Percentiles rank a stretch among this genome's conserved stretches.
Evolutionary conservation across 805 yeast genomes (phyloP).

Genomic region (Hanseniaspora thailandica): DNA sequence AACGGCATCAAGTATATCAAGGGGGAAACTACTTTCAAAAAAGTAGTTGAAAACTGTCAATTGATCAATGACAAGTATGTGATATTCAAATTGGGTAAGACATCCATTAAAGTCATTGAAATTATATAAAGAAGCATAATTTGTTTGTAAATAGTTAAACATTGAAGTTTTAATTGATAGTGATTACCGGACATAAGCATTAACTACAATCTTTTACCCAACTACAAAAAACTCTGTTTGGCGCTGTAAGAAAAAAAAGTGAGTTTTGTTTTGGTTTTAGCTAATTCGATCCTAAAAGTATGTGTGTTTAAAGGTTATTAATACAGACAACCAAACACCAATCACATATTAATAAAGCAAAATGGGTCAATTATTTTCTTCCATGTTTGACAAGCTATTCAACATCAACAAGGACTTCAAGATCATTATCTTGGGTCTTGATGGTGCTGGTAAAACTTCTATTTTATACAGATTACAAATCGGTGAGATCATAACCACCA

Average conservation of each 20-base stretch:
- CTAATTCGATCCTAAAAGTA: no score
- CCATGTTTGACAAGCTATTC: conserved; percentile 78
- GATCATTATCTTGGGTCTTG: conserved; percentile 79
- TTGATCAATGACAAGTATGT: neutral
- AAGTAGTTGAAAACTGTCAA: neutral
- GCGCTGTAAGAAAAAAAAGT: neutral
- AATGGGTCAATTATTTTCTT: conserved; percentile 86
- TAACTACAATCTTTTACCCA: neutral
- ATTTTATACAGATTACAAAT: conserved; percentile 79
- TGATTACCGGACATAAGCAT: neutral
- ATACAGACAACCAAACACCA: neutral
- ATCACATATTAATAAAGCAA: neutral
- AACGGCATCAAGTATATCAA: neutral
- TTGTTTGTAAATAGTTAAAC: conserved; percentile 2
- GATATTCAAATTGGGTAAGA: neutral
- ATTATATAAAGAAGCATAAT: neutral
- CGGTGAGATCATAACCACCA: conserved; percentile 71
- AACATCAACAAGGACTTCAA: conserved; percentile 81
- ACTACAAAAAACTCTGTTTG: no score
- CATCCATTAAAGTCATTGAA: neutral
- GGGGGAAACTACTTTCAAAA: neutral
- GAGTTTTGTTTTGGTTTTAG: neutral
- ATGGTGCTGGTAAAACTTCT: conserved; percentile 97
- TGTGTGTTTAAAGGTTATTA: neutral
- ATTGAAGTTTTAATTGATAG: neutral